Conservation (phyloP, 257 asterid species). For the Primulina huaijiensis region DNA sequence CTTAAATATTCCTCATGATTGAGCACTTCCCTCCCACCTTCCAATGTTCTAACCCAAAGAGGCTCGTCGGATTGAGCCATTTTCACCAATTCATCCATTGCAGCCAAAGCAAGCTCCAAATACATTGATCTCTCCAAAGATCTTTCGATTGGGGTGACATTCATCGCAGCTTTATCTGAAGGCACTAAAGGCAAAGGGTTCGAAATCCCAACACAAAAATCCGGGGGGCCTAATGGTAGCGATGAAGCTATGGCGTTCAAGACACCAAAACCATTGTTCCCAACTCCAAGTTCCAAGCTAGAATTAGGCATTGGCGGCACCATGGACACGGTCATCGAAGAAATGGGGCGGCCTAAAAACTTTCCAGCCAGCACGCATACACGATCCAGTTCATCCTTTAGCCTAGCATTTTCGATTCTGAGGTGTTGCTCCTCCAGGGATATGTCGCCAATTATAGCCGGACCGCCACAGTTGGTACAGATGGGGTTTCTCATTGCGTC, state of each 20-base stretch:
- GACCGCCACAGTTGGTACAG: conserved; percentile 54
- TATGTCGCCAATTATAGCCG: conserved; percentile 53
- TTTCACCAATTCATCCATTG: conserved; percentile 50
- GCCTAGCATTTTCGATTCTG: conserved; percentile 48
- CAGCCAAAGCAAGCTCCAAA: conserved; percentile 49
- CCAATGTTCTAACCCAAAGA: conserved; percentile 44
- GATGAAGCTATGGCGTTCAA: conserved; percentile 22
- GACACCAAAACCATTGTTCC: conserved; percentile 36
- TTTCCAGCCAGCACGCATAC: conserved; percentile 59
- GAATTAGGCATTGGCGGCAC: conserved; percentile 47
- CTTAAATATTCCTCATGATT: conserved; percentile 48
- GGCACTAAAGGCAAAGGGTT: conserved; percentile 24
- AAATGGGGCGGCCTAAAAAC: conserved; percentile 48
- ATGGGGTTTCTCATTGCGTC: conserved; percentile 57
- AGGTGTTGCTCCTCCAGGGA: conserved; percentile 56
- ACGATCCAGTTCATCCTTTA: conserved; percentile 53
- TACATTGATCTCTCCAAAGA: conserved; percentile 51
- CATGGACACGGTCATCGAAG: conserved; percentile 31
- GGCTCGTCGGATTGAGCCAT: conserved; percentile 42
- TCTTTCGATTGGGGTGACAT: conserved; percentile 30
- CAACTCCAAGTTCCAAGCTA: conserved; percentile 49
- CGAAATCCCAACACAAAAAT: conserved; percentile 41
- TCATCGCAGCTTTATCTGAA: conserved; percentile 11
- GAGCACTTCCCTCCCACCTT: conserved; percentile 36
- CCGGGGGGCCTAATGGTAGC: conserved; percentile 37